Conservation (phyloP, 768 basidiomycete species). For the Strobilomyces echinocephalus region DNA sequence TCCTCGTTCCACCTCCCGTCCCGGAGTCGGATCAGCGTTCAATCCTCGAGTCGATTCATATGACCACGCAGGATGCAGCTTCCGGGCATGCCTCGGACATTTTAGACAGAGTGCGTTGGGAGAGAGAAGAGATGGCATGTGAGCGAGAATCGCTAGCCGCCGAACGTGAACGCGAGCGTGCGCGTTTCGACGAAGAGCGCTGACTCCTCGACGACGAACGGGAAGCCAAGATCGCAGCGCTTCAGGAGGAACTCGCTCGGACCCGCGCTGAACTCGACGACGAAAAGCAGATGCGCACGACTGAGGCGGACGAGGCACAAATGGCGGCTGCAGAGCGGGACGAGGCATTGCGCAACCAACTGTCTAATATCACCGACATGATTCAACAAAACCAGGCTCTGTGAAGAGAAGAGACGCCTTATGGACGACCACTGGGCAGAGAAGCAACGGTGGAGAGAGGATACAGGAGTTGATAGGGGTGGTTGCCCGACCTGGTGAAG, state of each 20-base stretch:
- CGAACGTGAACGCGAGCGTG: constrained; percentile 51
- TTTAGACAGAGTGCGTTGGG: constrained; percentile 50
- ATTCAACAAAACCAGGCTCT: constrained; percentile 62
- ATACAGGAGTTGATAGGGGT: constrained; percentile 57
- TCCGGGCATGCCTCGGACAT: constrained; percentile 55
- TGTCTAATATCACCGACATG: constrained; percentile 68
- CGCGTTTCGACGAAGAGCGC: constrained; percentile 48
- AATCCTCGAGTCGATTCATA: constrained; percentile 34
- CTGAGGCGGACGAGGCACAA: constrained; percentile 57
- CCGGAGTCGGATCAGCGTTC: constrained; percentile 28
- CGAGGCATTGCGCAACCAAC: constrained; percentile 53
- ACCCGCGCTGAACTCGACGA: constrained; percentile 57
- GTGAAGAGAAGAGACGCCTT: constrained; percentile 55
- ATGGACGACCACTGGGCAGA: constrained; percentile 61
- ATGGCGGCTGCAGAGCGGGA: constrained; percentile 62
- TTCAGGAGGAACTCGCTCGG: constrained; percentile 60
- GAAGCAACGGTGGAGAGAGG: constrained; percentile 51
- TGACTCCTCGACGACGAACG: constrained; percentile 44
- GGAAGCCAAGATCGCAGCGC: constrained; percentile 48
- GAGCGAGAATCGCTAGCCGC: constrained; percentile 52
- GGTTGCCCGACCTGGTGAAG: constrained; percentile 52
- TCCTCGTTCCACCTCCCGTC: constrained; percentile 19
- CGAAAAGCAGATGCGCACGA: constrained; percentile 53
- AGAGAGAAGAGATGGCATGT: constrained; percentile 54
- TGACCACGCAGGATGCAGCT: constrained; percentile 49